Percentiles rank a stretch among this genome's conserved stretches.
These are phyloP conservation scores for Alternaria brassicicola DNA, from an alignment of 2,329 filamentous ascomycete species.

Conservation along the genomic window DNA sequence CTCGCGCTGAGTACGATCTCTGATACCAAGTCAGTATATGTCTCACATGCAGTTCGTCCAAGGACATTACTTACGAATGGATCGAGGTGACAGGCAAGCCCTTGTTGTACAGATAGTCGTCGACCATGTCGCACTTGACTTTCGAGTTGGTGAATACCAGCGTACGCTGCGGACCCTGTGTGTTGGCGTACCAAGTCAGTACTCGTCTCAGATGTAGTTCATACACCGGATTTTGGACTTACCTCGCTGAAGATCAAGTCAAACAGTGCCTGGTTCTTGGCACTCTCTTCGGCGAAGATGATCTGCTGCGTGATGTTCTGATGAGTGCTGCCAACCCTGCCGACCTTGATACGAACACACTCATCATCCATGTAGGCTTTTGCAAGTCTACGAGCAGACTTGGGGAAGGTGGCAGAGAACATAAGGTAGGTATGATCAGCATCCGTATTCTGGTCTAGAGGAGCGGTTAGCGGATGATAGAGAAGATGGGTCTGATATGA, in stretches of 20 bases:
- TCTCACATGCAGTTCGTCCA: background rate
- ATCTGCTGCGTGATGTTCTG: slow-evolving; percentile 81
- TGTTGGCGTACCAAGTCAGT: background rate
- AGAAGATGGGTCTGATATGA: background rate
- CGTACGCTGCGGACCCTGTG: slow-evolving; percentile 52
- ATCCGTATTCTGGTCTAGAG: slow-evolving; percentile 73
- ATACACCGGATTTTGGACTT: no score
- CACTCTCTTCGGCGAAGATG: slow-evolving; percentile 66
- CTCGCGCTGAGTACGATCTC: slow-evolving; percentile 83
- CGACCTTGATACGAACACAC: slow-evolving; percentile 82
- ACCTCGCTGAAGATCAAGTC: slow-evolving; percentile 71
- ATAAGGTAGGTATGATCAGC: slow-evolving; percentile 74
- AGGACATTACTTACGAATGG: slow-evolving; percentile 58
- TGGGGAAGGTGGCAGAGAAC: slow-evolving; percentile 95
- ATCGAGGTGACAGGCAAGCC: slow-evolving; percentile 85
- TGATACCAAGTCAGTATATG: background rate
- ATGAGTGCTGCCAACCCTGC: slow-evolving; percentile 83
- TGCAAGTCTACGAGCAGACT: slow-evolving; percentile 75
- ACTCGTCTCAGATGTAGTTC: no score
- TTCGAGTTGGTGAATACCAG: slow-evolving; percentile 91
- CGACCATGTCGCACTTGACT: slow-evolving; percentile 76
- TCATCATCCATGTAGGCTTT: slow-evolving; percentile 74
- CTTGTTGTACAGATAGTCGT: slow-evolving; percentile 85
- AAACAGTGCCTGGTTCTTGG: slow-evolving; percentile 73
- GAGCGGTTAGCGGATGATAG: slow-evolving; percentile 13